Evolutionary conservation across 2,329 filamentous ascomycete genomes (phyloP), one percentile per base, ranked within the genome.

Genomic region (Alternaria viburni): DNA sequence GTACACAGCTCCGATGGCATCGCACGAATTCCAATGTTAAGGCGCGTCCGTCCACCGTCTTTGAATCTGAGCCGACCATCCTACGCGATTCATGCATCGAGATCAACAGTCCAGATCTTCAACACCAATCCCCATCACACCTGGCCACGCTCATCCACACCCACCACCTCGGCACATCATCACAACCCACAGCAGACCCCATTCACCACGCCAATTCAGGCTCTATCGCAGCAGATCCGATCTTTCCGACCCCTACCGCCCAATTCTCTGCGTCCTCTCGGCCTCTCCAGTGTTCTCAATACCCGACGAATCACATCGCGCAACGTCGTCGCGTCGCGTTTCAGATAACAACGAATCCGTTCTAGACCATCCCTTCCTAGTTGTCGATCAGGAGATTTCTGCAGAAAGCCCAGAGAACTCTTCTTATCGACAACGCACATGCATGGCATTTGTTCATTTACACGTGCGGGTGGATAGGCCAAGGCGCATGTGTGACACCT

Each of bases 341-440:
- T 52, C 49, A 52, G 49, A 52, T 25, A 41, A 11, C 36, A 15
- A 52, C 49, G 36, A 41, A 52, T 52, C 21, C 26, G 30, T 8
- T 52, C 49, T 52, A 41, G 49, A 41, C 49, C 49, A 32, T 30
- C 19, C 28, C 9, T 19, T 21, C 49, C 49, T 4, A 52, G 49
- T 19, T n/a, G 49, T 41, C 49, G 49, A 52, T 52, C 49, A 52
- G 49, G 49, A 52, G 49, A 52, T 30, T 52, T 52, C 23, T 52
- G 49, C 49, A 52, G 30, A 21, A 21, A 32, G 23, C 30, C 49
- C 49, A 52, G 21, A 30, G 30, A 52, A 52, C 28, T 52, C 36
- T 36, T 52, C 49, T 52, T 52, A 23, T 52, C 49, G 28, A 52
- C 49, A 36, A 36, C 30, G 13, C 49, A 15, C 28, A 52, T 32